Conservation (phyloP, 768 basidiomycete genomes). For the Mycena chlorophos region DNA sequence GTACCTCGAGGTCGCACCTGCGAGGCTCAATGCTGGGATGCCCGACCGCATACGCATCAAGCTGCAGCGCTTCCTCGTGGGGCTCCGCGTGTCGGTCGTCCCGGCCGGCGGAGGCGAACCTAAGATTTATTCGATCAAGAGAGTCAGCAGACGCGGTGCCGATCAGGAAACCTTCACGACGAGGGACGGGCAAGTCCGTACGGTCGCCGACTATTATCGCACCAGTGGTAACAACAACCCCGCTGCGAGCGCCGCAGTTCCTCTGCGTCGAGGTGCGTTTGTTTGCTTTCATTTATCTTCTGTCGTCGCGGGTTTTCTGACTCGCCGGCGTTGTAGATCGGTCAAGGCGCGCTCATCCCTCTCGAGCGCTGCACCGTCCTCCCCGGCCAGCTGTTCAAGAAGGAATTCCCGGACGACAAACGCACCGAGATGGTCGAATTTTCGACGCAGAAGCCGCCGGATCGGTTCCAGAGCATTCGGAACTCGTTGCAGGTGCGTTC, state of each 20-base stretch:
- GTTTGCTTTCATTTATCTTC: background rate
- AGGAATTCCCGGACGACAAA: constrained; percentile 68
- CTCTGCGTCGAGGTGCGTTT: constrained; percentile 38
- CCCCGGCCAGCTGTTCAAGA: constrained; percentile 70
- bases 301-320: background rate
- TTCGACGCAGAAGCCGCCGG: constrained; percentile 62
- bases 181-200: constrained; percentile 54
- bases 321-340: constrained; percentile 44
- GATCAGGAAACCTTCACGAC: constrained; percentile 53
- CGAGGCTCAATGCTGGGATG: constrained; percentile 45
- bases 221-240: background rate
- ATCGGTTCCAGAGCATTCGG: constrained; percentile 56
- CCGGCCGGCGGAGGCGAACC: constrained; percentile 32
- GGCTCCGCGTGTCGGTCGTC: constrained; percentile 50
- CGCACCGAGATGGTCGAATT: constrained; percentile 65
- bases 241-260: constrained; percentile 3
- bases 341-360: constrained; percentile 61
- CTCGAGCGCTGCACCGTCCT: constrained; percentile 66
- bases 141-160: constrained; percentile 55
- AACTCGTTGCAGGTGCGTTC: constrained; percentile 52
- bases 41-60: constrained; percentile 57
- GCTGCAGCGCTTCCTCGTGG: constrained; percentile 57
- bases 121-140: constrained; percentile 62
- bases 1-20: constrained; percentile 39
- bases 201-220: constrained; percentile 47